phyloP scores from a whole-genome alignment of 768 basidiomycete species.

The Tubosaeta sp. region DNA sequence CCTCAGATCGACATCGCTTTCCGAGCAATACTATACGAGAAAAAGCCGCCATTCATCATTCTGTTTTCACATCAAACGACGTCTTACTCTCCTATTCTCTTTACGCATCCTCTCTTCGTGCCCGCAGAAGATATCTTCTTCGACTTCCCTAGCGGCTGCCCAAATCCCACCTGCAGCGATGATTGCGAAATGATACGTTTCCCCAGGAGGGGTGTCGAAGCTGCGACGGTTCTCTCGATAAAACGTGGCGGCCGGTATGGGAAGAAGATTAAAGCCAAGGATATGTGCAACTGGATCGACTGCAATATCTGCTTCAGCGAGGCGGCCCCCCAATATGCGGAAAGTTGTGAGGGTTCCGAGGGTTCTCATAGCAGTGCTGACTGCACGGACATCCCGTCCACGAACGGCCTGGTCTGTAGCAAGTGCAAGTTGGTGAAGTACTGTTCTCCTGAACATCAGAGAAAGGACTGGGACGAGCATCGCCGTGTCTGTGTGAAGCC shows the following conservation, averaged over 20 bases:
- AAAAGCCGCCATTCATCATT: conserved; percentile 70
- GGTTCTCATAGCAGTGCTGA: conserved; percentile 43
- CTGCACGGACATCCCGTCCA: conserved; percentile 27
- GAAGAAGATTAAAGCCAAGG: conserved; percentile 46
- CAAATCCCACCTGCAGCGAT: conserved; percentile 73
- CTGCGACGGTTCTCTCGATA: conserved; percentile 59
- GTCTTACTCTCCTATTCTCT: conserved; percentile 78
- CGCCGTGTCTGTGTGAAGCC: conserved; percentile 58
- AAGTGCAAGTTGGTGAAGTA: conserved; percentile 78
- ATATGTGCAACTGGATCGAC: conserved; percentile 85
- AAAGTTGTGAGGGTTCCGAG: conserved; percentile 43
- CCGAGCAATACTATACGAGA: conserved; percentile 72
- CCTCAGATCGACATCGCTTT: conserved; percentile 78
- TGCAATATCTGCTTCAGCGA: conserved; percentile 60
- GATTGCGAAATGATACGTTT: conserved; percentile 83
- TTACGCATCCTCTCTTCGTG: conserved; percentile 67
- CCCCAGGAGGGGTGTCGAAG: conserved; percentile 58
- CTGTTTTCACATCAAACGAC: conserved; percentile 78
- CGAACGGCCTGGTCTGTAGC: conserved; percentile 61
- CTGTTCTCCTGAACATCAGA: conserved; percentile 71
- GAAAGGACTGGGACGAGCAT: conserved; percentile 77
- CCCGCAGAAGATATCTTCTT: conserved; percentile 69
- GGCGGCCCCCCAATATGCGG: conserved; percentile 29
- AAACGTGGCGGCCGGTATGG: conserved; percentile 50
- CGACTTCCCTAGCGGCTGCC: conserved; percentile 76